Evolutionary conservation across 805 yeast species (phyloP).

Genomic region (Hanseniaspora pseudoguilliermondii): DNA sequence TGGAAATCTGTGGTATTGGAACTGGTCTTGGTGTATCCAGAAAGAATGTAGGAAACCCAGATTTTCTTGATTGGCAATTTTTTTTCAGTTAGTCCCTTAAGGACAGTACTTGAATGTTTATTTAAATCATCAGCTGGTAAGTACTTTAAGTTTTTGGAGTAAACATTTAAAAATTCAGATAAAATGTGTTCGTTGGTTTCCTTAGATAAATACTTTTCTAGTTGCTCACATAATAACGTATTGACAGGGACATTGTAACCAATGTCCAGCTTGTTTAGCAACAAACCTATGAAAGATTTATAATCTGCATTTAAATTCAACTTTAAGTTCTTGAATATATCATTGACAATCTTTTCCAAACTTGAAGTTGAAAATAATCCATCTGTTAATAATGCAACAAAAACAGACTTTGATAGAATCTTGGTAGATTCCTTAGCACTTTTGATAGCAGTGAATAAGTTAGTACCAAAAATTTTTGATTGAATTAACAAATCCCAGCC

Average conservation of each 20-base stretch:
- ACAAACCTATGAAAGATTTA: slow-evolving; percentile 39
- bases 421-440: slow-evolving; percentile 62
- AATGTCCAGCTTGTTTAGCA: slow-evolving; percentile 30
- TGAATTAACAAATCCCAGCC: slow-evolving; percentile 7
- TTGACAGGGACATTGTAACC: slow-evolving; percentile 24
- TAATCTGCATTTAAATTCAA: slow-evolving; percentile 51
- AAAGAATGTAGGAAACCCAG: slow-evolving; percentile 46
- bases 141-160: slow-evolving; percentile 34
- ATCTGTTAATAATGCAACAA: slow-evolving; percentile 19
- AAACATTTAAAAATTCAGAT: slow-evolving; percentile 35
- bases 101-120: slow-evolving; percentile 27
- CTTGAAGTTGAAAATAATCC: slow-evolving; percentile 23
- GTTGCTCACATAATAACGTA: slow-evolving; percentile 29
- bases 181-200: slow-evolving; percentile 67
- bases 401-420: slow-evolving; percentile 32
- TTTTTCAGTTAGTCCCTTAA: slow-evolving; percentile 53
- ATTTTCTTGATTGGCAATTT: slow-evolving; percentile 48
- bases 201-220: slow-evolving; percentile 46
- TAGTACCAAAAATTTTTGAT: slow-evolving; percentile 1
- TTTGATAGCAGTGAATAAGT: slow-evolving; percentile 35
- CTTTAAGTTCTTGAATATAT: slow-evolving; percentile 46
- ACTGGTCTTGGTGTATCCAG: slow-evolving; percentile 9
- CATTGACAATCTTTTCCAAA: slow-evolving; percentile 33
- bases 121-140: slow-evolving; percentile 21
- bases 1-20: not conserved